Evolutionary conservation across 768 basidiomycete genomes (phyloP).

Genomic region (Podaxis sp.): DNA sequence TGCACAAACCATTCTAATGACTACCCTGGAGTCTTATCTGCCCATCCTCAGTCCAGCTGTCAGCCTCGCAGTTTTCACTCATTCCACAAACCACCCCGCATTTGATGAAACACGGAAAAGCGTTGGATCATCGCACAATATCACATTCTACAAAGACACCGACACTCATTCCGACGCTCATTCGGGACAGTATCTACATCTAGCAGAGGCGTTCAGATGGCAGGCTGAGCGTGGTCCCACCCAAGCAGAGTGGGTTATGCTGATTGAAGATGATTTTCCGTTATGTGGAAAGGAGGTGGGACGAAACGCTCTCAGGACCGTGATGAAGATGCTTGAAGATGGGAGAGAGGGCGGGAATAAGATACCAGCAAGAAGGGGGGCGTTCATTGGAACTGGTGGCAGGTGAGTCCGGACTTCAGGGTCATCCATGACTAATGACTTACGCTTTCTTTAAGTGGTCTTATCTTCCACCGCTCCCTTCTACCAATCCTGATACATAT

Average conservation of each 20-base stretch:
- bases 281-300: slow-evolving; percentile 35
- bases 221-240: slow-evolving; percentile 18
- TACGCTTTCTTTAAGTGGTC: slow-evolving; percentile 25
- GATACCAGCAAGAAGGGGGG: slow-evolving; percentile 29
- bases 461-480: slow-evolving; percentile 38
- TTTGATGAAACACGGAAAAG: slow-evolving; percentile 27
- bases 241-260: slow-evolving; percentile 41
- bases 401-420: slow-evolving; percentile 15
- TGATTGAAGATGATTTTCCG: slow-evolving; percentile 46
- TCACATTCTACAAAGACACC: slow-evolving; percentile 27
- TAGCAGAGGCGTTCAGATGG: slow-evolving; percentile 42
- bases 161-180: slow-evolving; percentile 30
- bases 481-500: slow-evolving; percentile 33
- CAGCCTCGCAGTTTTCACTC: slow-evolving; percentile 40
- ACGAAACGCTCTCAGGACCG: slow-evolving; percentile 30
- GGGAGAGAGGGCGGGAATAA: slow-evolving; percentile 17
- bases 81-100: slow-evolving; percentile 30
- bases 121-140: slow-evolving; percentile 12
- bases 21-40: slow-evolving; percentile 37
- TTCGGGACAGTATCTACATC: slow-evolving; percentile 38
- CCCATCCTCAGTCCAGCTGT: slow-evolving; percentile 31
- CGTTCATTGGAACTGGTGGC: slow-evolving; percentile 42
- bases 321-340: slow-evolving; percentile 31
- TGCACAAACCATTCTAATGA: slow-evolving; percentile 29
- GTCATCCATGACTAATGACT: not conserved